phyloP scores from a whole-genome alignment of 805 yeast species.

The Saccharomycopsis schoenii region DNA sequence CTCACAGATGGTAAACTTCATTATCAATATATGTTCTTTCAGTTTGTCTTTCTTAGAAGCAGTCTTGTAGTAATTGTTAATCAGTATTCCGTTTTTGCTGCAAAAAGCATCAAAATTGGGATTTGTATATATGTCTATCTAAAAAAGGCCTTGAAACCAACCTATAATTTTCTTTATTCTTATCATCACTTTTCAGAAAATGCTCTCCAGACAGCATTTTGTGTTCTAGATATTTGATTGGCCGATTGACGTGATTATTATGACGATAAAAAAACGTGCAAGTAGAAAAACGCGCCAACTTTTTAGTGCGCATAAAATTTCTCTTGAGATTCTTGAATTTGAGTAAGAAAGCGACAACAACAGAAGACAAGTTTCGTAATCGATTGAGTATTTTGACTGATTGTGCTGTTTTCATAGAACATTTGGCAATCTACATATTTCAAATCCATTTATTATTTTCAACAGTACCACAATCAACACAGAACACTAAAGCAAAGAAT shows the following conservation, averaged over 20 bases:
- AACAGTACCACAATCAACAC: background rate
- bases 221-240: background rate
- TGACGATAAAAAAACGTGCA: background rate
- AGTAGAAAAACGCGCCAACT: background rate
- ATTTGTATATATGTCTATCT: too few relatives aligned
- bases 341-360: background rate
- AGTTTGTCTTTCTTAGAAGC: too few relatives aligned
- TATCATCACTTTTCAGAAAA: background rate
- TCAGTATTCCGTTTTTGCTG: too few relatives aligned
- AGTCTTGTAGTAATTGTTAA: too few relatives aligned
- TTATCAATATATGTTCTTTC: too few relatives aligned
- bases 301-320: background rate
- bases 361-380: background rate
- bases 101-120: too few relatives aligned
- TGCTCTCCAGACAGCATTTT: background rate
- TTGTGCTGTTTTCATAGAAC: background rate
- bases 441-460: background rate
- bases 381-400: background rate
- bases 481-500: background rate
- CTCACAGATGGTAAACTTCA: slow-evolving; percentile 56
- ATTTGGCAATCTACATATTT: background rate
- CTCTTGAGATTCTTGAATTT: background rate
- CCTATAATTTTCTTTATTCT: too few relatives aligned
- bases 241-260: background rate
- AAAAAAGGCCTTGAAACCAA: background rate